Conservation (phyloP, 2,329 filamentous ascomycete species). For the Neofusicoccum laricinum region DNA sequence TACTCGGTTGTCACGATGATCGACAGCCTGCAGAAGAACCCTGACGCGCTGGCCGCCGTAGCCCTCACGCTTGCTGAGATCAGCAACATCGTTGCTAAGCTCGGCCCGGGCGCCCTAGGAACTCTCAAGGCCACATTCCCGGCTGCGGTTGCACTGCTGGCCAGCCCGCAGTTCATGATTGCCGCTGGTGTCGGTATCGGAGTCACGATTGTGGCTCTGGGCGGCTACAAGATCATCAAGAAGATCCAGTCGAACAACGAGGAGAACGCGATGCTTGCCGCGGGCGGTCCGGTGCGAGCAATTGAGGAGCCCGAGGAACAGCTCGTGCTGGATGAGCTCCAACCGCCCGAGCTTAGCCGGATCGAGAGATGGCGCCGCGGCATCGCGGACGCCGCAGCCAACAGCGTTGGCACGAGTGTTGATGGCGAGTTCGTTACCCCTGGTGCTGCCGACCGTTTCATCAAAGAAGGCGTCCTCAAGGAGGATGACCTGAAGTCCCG, state of each 20-base stretch:
- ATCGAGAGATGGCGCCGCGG: constrained; percentile 64
- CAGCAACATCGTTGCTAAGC: constrained; percentile 74
- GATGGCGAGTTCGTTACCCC: constrained; percentile 66
- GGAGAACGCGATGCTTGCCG: constrained; percentile 27
- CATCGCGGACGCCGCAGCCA: constrained; percentile 56
- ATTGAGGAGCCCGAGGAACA: constrained; percentile 26
- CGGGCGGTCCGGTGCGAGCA: constrained; percentile 20
- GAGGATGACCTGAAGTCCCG: constrained; percentile 46
- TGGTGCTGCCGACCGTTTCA: constrained; percentile 46
- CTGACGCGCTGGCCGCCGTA: constrained; percentile 89
- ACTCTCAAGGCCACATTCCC: constrained; percentile 79
- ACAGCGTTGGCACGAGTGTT: constrained; percentile 57
- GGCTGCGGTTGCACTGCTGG: constrained; percentile 79
- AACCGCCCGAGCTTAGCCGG: constrained; percentile 54
- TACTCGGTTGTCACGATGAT: constrained; percentile 82
- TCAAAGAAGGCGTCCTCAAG: constrained; percentile 46
- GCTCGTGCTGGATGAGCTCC: constrained; percentile 53
- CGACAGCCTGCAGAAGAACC: constrained; percentile 72
- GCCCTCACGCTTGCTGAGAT: constrained; percentile 91
- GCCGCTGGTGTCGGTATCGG: constrained; percentile 85
- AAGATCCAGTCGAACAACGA: constrained; percentile 59
- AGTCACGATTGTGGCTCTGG: constrained; percentile 92
- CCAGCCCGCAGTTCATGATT: constrained; percentile 91
- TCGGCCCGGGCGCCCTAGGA: constrained; percentile 76
- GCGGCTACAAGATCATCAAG: constrained; percentile 97